A percentile compares a stretch with the other conserved stretches of the same genome.
These are phyloP conservation scores for Wickerhamiella australiensis DNA, from an alignment of 805 yeast species.

Conservation along the genomic window DNA sequence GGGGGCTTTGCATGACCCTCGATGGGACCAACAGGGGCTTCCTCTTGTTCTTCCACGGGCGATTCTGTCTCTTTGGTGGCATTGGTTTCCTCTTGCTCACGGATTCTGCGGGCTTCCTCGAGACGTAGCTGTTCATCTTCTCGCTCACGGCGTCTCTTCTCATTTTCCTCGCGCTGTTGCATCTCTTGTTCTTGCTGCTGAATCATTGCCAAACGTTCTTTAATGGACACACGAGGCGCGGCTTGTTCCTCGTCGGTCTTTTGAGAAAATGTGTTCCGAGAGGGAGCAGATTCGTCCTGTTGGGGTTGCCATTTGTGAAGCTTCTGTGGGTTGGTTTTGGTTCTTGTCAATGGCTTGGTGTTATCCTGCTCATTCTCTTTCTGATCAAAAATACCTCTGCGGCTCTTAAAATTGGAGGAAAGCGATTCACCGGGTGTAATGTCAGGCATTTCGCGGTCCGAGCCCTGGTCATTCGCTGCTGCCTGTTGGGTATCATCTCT, in stretches of 20 bases:
- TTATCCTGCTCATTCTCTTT: slow-evolving; percentile 27
- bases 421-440: slow-evolving; percentile 3
- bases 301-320: slow-evolving; percentile 45
- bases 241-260: slow-evolving; percentile 29
- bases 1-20: not conserved
- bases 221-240: slow-evolving; percentile 66
- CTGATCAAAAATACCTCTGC: slow-evolving; percentile 41
- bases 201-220: slow-evolving; percentile 73
- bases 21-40: not conserved
- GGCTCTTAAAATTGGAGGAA: slow-evolving; percentile 31
- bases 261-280: slow-evolving; percentile 46
- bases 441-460: not conserved
- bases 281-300: slow-evolving; percentile 78
- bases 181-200: slow-evolving; percentile 51
- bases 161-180: slow-evolving; percentile 36
- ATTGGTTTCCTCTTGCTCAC: slow-evolving; percentile 32
- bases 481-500: no score
- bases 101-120: slow-evolving; percentile 8
- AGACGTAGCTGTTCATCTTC: slow-evolving; percentile 29
- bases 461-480: not conserved
- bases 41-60: not conserved
- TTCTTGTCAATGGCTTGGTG: slow-evolving; percentile 13
- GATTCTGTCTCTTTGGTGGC: not conserved
- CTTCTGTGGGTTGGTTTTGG: slow-evolving; percentile 17
- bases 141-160: slow-evolving; percentile 54